A percentile compares a stretch with the other conserved stretches of the same genome.
phyloP scores from a whole-genome alignment of 129 eudicot species.

The Flaveria trinervia region DNA sequence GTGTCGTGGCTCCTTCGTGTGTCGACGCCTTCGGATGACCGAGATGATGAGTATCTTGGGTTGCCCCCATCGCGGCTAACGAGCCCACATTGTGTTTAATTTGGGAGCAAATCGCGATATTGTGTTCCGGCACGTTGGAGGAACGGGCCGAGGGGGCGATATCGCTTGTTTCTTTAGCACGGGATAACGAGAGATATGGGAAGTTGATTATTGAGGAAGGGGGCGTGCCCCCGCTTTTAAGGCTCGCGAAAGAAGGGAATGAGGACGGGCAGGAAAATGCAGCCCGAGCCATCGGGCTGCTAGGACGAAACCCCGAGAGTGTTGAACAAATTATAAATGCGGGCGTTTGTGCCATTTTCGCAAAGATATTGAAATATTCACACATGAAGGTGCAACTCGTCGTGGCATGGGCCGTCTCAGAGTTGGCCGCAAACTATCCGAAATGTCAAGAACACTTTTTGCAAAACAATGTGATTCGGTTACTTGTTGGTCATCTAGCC shows the following conservation, averaged over 20 bases:
- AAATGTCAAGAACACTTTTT: conserved; percentile 63
- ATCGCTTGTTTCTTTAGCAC: conserved; percentile 54
- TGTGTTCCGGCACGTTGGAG: conserved; percentile 39
- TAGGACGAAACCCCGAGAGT: conserved; percentile 62
- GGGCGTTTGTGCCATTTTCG: conserved; percentile 51
- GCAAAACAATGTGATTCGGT: conserved; percentile 47
- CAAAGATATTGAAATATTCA: conserved; percentile 49
- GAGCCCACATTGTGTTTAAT: conserved; percentile 57
- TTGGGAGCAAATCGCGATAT: conserved; percentile 58
- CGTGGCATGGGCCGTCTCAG: conserved; percentile 67
- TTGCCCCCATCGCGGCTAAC: conserved; percentile 59
- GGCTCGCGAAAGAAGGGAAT: conserved; percentile 55
- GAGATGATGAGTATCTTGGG: conserved; percentile 47
- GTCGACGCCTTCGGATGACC: conserved; percentile 49
- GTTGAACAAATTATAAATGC: conserved; percentile 53
- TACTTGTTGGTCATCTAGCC: conserved; percentile 58
- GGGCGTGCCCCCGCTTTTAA: conserved; percentile 51
- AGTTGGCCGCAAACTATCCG: conserved; percentile 52
- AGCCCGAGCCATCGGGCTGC: conserved; percentile 54
- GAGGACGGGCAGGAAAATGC: conserved; percentile 62
- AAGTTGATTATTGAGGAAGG: conserved; percentile 68
- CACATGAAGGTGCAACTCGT: conserved; percentile 55
- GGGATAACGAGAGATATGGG: conserved; percentile 56
- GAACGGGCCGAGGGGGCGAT: conserved; percentile 57
- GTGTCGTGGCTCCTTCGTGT: conserved; percentile 66